A percentile compares a stretch with the other conserved stretches of the same genome.
phyloP scores from a whole-genome alignment of 2,329 filamentous ascomycete genomes.

The Davidsoniella virescens region DNA sequence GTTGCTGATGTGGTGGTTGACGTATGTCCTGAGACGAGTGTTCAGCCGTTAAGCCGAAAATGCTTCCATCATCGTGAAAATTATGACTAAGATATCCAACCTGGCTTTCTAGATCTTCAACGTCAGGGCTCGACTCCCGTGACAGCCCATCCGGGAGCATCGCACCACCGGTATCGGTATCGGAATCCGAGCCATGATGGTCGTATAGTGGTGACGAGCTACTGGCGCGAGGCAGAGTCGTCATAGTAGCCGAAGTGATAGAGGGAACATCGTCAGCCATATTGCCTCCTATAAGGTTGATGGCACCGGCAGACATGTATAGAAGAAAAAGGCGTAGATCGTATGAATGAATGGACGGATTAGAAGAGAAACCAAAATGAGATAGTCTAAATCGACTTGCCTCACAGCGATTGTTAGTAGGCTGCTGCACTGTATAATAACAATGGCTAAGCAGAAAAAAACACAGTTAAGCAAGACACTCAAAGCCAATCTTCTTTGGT shows the following conservation, averaged over 20 bases:
- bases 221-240: constrained; percentile 1
- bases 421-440: too few species aligned
- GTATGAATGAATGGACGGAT: not conserved
- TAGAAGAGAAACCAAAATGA: not conserved
- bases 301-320: too few species aligned
- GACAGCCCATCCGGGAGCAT: constrained; percentile 9
- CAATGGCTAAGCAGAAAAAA: too few species aligned
- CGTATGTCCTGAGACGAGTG: too few species aligned
- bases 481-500: too few species aligned
- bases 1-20: too few species aligned
- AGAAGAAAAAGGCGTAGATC: not conserved
- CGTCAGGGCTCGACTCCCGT: constrained; percentile 7
- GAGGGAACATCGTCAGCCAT: not conserved
- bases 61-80: too few species aligned
- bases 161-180: constrained; percentile 10
- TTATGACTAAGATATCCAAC: too few species aligned
- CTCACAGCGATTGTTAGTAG: too few species aligned
- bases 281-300: too few species aligned
- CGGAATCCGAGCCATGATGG: constrained; percentile 11
- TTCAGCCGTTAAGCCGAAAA: too few species aligned
- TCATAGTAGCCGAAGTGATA: not conserved
- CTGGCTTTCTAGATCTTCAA: not conserved
- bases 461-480: too few species aligned
- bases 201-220: constrained; percentile 12
- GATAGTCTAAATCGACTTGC: not conserved